Base-by-base conservation (phyloP, 2,329 filamentous ascomycete genomes). In the Lasiodiplodia sp. region DNA sequence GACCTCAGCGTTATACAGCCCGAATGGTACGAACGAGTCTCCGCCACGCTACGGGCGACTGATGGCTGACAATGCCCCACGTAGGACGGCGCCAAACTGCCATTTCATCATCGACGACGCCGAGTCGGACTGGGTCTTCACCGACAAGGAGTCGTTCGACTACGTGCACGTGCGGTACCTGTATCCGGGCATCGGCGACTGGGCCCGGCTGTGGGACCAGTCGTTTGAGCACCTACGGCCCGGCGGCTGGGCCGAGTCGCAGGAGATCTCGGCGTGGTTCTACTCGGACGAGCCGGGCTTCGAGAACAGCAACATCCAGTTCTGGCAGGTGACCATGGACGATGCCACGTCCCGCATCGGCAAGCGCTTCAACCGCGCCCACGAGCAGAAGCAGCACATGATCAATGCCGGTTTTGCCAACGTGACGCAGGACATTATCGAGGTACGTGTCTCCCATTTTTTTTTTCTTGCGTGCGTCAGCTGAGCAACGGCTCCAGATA, bases 1-100 rank as follows among this genome's bases (percentile, higher is more conserved):
- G 85, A 87, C 70, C 78, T 87, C 6, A 83, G 79, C 68, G 83
- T 83, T 11, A 82, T 84, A 53, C 84, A 87, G 71, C 84, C 84
- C 2, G 77, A 77, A 51, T 79, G 83, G 78, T 75, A 52, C 38
- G 23, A 5, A 31, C 18, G 10, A 56, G 6, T 16, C 80, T 1
- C 78, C 80, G 0, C 7, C 14, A 44, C 10, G 28, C 57, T 8
- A 18, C 2, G 6, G 7, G 6, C 7, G 3, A 31, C 51, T 6
- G 12, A 6, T 37, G 4, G 28, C 23, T 66, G 34, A 66, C 63
- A 7, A 37, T n/a, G 7, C 18, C 7, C 38, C 12, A 18, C 18
- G 2, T 47, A 82, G 81, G 78, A 80, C 84, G 1, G 82, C 83
- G 0, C 79, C 82, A 4, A 85, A 85, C 71, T 80, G 79, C 70